Evolutionary conservation across 129 eudicot species (phyloP).

Genomic region (Deinandra increscens): DNA sequence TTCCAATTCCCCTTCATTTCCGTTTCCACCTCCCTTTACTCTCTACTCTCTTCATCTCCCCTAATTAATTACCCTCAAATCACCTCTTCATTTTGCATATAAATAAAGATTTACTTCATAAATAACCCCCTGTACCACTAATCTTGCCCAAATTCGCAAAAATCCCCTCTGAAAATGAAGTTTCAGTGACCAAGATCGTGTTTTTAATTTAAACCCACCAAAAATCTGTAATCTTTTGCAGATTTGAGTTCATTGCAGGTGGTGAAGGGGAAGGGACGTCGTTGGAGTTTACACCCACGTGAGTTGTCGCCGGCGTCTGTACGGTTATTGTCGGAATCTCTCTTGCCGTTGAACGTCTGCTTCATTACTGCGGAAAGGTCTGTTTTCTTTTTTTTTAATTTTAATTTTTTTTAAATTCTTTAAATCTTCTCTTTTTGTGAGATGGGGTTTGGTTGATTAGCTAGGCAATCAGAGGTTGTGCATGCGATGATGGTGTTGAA

Average conservation of each 20-base stretch:
- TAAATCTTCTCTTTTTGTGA: neutral
- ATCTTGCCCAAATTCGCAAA: neutral
- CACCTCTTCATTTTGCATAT: neutral
- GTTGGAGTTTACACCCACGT: slow-evolving; percentile 74
- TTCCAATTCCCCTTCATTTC: neutral
- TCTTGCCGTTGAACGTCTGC: slow-evolving; percentile 52
- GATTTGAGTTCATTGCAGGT: slow-evolving; percentile 44
- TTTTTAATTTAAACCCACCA: neutral
- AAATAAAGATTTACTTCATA: neutral
- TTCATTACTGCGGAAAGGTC: slow-evolving; percentile 75
- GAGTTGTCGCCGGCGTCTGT: slow-evolving; percentile 75
- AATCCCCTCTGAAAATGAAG: neutral
- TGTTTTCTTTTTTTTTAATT: neutral
- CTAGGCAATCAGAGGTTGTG: no score
- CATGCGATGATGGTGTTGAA: no score
- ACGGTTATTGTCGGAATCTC: slow-evolving; percentile 67
- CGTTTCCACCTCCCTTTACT: slow-evolving; percentile 1
- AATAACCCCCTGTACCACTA: neutral
- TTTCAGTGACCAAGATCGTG: neutral
- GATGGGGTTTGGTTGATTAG: slow-evolving; percentile 1
- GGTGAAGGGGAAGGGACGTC: slow-evolving; percentile 48
- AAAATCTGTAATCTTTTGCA: neutral
- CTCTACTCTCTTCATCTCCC: slow-evolving; percentile 10
- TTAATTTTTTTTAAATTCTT: no score
- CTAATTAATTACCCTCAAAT: neutral